A percentile compares a stretch with the other conserved stretches of the same genome.
Evolutionary conservation across 2,329 filamentous ascomycete species (phyloP).

Genomic region (Didymella arachidicola): DNA sequence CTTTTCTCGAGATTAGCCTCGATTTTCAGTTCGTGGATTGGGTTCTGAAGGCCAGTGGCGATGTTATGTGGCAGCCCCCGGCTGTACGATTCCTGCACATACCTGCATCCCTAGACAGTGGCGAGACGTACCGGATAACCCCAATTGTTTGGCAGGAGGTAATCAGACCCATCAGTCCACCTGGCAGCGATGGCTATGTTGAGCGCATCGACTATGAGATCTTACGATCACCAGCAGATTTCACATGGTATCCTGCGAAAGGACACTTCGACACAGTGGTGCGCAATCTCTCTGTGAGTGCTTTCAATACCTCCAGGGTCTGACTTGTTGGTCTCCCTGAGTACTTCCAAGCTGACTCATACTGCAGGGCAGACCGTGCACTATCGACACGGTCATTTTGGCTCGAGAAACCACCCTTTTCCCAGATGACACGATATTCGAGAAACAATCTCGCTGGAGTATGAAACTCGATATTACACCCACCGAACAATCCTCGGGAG

Average conservation of each 20-base stretch:
- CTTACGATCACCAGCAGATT: constrained; percentile 10
- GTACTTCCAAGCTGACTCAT: background rate
- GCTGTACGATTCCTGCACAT: constrained; percentile 30
- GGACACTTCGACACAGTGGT: constrained; percentile 35
- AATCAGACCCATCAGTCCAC: background rate
- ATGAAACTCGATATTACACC: constrained; percentile 30
- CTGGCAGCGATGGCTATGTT: constrained; percentile 7
- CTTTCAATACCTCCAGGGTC: background rate
- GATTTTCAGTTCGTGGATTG: constrained; percentile 14
- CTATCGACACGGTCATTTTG: constrained; percentile 25
- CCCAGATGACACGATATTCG: constrained; percentile 38
- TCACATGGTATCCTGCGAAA: constrained; percentile 32
- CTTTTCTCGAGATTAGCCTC: constrained; percentile 29
- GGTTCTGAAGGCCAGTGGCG: constrained; percentile 24
- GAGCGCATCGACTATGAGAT: constrained; percentile 25
- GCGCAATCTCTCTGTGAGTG: background rate
- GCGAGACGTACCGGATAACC: constrained; percentile 33
- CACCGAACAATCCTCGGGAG: background rate
- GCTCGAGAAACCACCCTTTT: constrained; percentile 33
- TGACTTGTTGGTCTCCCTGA: background rate
- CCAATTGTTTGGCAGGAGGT: constrained; percentile 16
- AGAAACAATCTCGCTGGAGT: constrained; percentile 40
- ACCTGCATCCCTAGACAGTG: constrained; percentile 16
- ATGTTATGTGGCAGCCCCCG: constrained; percentile 36
- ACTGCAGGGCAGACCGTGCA: background rate